Conservation (phyloP, 73 alveolate genomes). For the Stentor coeruleus region DNA sequence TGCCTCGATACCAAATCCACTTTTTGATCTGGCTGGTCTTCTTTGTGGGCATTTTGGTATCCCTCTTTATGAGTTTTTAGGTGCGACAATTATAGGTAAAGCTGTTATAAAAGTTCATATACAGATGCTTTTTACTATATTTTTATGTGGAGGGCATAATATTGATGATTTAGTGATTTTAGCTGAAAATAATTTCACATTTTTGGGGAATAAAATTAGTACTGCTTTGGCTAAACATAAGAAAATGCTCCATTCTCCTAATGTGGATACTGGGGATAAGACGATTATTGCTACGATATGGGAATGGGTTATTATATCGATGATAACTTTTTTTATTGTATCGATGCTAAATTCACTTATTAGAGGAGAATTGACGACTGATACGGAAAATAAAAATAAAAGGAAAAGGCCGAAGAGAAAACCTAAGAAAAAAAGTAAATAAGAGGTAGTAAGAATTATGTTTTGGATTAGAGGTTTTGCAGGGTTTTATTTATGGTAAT, state of each 20-base stretch:
- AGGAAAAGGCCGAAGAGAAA: neutral
- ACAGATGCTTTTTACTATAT: conserved; percentile 44
- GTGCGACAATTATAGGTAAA: conserved; percentile 83
- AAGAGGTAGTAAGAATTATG: neutral
- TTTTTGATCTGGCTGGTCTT: conserved; percentile 86
- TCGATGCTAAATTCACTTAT: conserved; percentile 42
- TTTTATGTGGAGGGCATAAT: conserved; percentile 63
- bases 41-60: conserved; percentile 86
- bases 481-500: too few species aligned
- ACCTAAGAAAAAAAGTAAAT: neutral
- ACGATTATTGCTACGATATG: conserved; percentile 43
- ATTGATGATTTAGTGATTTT: conserved; percentile 53
- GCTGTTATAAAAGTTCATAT: conserved; percentile 72
- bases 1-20: conserved; percentile 89
- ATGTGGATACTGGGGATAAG: conserved; percentile 17
- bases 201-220: conserved; percentile 38
- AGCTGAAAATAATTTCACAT: conserved; percentile 44
- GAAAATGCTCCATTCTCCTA: conserved; percentile 32
- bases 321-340: conserved; percentile 48
- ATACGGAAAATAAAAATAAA: neutral
- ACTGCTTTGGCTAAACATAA: conserved; percentile 56
- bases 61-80: conserved; percentile 75
- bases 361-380: neutral
- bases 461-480: too few species aligned
- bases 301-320: conserved; percentile 42